Evolutionary conservation across 1,284 basidiomycete species (phyloP).

Genomic region (Heterobasidion parviporum): DNA sequence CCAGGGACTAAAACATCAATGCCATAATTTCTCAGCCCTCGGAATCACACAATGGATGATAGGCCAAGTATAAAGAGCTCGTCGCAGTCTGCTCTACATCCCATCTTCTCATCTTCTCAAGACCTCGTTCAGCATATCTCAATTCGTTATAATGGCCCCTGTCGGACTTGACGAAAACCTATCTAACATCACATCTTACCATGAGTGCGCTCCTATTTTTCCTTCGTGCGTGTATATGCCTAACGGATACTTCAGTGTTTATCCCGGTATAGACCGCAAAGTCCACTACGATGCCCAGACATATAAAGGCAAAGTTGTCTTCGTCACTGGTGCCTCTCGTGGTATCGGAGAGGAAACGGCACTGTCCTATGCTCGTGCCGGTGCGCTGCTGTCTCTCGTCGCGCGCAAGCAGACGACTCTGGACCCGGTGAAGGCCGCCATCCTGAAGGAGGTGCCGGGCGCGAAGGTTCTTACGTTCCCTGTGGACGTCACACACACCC

Average conservation of each 20-base stretch:
- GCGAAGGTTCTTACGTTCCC: background rate
- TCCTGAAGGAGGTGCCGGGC: background rate
- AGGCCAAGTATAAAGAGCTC: no score
- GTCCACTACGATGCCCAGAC: slow-evolving; percentile 1
- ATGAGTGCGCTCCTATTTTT: slow-evolving; percentile 3
- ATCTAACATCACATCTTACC: background rate
- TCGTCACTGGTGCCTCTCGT: slow-evolving; percentile 10
- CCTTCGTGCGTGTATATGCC: background rate
- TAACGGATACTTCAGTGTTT: slow-evolving; percentile 6
- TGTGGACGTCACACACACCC: background rate
- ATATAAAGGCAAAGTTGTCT: slow-evolving; percentile 10
- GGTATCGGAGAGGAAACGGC: slow-evolving; percentile 10
- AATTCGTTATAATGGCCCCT: background rate
- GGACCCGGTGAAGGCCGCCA: background rate
- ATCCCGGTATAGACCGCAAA: slow-evolving; percentile 10
- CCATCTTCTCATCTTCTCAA: background rate
- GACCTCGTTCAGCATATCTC: background rate
- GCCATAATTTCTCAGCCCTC: no score
- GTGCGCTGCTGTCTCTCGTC: slow-evolving; percentile 6
- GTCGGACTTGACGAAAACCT: background rate
- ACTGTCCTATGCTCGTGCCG: slow-evolving; percentile 7
- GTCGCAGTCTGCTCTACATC: background rate
- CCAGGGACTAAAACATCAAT: no score
- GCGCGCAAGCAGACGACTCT: slow-evolving; percentile 3
- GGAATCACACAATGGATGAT: no score